Percentiles rank a stretch among this genome's conserved stretches.
Conservation (phyloP, 169 alveolate species). For the Plasmodium inui region DNA sequence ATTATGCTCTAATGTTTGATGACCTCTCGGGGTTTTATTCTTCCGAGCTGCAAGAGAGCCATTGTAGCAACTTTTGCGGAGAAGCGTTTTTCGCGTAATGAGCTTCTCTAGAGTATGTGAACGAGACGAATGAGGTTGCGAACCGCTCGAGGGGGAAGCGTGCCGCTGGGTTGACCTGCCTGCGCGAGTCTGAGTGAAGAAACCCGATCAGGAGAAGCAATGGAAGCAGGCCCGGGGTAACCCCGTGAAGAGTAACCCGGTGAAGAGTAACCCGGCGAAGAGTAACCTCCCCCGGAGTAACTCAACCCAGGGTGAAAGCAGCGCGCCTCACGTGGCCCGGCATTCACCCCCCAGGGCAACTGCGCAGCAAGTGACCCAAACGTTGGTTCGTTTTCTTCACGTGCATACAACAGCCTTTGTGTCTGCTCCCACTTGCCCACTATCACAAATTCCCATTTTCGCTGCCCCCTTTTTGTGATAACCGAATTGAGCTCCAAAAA, state of each 20-base stretch:
- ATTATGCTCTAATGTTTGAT: background rate
- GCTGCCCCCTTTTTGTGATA: background rate
- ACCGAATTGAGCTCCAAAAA: background rate
- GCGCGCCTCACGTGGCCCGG: background rate
- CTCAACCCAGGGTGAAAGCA: background rate
- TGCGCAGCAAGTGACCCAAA: background rate
- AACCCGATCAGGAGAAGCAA: background rate
- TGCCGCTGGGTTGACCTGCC: background rate
- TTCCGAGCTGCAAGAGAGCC: background rate
- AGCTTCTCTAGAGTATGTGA: background rate
- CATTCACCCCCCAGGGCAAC: background rate
- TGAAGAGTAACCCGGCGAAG: background rate
- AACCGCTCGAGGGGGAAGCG: background rate
- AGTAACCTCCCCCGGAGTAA: background rate
- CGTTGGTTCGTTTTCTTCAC: background rate
- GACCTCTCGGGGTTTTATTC: background rate
- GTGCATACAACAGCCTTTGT: background rate
- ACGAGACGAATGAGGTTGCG: background rate
- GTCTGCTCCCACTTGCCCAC: background rate
- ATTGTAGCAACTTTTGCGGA: background rate
- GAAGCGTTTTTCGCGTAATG: background rate
- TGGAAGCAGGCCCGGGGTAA: background rate
- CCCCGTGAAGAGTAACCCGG: background rate
- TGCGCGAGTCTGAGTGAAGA: background rate
- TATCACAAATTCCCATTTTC: background rate